These are phyloP conservation scores for Aureobasidium zeae DNA, from an alignment of 2,329 filamentous ascomycete genomes.

Conservation along the genomic window DNA sequence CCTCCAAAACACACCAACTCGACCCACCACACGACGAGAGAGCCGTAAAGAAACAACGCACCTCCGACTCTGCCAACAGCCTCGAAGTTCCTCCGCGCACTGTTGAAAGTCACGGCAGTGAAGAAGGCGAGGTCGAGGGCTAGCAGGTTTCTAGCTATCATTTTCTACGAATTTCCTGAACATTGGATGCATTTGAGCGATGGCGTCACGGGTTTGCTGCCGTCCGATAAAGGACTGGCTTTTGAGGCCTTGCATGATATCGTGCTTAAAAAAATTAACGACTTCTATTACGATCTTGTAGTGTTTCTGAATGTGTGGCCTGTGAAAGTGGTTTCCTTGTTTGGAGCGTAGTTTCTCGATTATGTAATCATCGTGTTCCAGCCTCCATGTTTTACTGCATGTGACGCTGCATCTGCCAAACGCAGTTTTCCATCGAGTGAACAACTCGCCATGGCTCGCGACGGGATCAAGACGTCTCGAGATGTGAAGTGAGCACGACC, in stretches of 20 bases:
- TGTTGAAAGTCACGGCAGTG: slow-evolving; percentile 30
- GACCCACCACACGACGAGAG: slow-evolving; percentile 21
- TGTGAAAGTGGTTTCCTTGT: too few relatives aligned
- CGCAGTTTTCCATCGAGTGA: too few relatives aligned
- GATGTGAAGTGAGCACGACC: not conserved
- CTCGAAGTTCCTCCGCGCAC: slow-evolving; percentile 5
- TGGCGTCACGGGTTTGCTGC: slow-evolving; percentile 20
- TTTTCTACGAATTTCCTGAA: slow-evolving; percentile 19
- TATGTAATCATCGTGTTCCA: not conserved
- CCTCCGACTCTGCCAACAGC: not conserved
- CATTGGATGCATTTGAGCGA: slow-evolving; percentile 28
- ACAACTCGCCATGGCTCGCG: not conserved
- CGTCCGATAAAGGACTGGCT: not conserved
- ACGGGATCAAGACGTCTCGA: not conserved
- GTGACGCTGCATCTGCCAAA: not conserved
- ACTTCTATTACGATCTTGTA: too few relatives aligned
- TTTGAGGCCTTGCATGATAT: not conserved
- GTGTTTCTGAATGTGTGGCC: too few relatives aligned
- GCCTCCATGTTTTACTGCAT: not conserved
- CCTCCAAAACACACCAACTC: slow-evolving; percentile 21
- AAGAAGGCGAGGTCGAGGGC: slow-evolving; percentile 41
- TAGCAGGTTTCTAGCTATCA: slow-evolving; percentile 23
- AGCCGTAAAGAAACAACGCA: slow-evolving; percentile 19
- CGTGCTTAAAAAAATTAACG: not conserved
- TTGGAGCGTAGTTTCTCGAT: too few relatives aligned